phyloP scores from a whole-genome alignment of 139 green algal species.

The Zygnema cylindricum region DNA sequence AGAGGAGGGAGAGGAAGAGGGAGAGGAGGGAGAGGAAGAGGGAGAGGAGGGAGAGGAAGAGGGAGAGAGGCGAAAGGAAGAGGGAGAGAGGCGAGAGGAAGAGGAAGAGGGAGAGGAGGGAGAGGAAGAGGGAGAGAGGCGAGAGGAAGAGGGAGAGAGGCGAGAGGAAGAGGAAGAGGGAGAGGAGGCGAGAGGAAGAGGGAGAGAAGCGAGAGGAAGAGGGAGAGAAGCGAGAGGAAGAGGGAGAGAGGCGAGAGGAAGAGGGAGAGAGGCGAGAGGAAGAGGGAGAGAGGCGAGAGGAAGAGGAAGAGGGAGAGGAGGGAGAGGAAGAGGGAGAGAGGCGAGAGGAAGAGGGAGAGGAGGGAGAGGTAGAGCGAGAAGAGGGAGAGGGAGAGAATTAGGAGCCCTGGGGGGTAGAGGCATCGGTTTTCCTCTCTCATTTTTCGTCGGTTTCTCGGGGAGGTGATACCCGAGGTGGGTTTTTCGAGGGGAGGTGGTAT shows the following conservation, averaged over 20 bases:
- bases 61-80: slow-evolving; percentile 13
- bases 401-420: too few species aligned
- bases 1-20: not conserved
- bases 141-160: slow-evolving; percentile 21
- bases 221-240: not conserved
- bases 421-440: too few species aligned
- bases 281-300: not conserved
- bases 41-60: not conserved
- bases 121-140: slow-evolving; percentile 38
- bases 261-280: not conserved
- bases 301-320: not conserved
- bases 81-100: slow-evolving; percentile 29
- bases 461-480: too few species aligned
- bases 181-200: not conserved
- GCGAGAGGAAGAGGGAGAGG: slow-evolving; percentile 16
- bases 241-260: too few species aligned
- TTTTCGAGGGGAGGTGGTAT: too few species aligned
- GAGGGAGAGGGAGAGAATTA: too few species aligned
- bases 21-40: not conserved
- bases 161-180: slow-evolving; percentile 13
- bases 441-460: too few species aligned
- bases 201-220: not conserved
- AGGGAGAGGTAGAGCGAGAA: too few species aligned
- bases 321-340: slow-evolving; percentile 37
- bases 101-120: slow-evolving; percentile 9